These are phyloP conservation scores for Chaetomiaceae sp. DNA, from an alignment of 2,329 filamentous ascomycete species.

Conservation along the genomic window DNA sequence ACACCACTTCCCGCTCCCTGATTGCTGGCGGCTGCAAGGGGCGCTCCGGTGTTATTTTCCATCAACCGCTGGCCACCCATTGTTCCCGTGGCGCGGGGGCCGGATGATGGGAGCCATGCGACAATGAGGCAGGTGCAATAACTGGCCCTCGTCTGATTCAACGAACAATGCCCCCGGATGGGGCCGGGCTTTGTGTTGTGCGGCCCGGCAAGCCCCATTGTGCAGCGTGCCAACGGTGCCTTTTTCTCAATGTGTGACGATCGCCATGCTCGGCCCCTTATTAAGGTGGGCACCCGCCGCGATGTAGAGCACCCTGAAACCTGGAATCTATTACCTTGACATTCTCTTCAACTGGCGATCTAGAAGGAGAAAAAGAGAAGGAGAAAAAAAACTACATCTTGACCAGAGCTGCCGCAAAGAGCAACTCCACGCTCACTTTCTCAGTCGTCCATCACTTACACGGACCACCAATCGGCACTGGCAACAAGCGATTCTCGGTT, in stretches of 20 bases:
- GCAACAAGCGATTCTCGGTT: neutral
- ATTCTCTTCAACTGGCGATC: neutral
- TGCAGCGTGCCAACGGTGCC: neutral
- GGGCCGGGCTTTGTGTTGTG: neutral
- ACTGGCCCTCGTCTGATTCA: slow-evolving; percentile 4
- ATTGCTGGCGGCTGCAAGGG: slow-evolving; percentile 12
- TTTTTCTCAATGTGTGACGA: slow-evolving; percentile 5
- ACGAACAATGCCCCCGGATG: neutral
- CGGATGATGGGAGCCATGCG: slow-evolving; percentile 6
- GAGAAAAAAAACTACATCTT: neutral
- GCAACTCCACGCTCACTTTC: neutral
- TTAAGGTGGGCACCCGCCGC: slow-evolving; percentile 4
- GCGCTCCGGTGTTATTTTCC: slow-evolving; percentile 7
- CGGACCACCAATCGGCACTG: neutral
- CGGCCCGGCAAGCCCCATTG: slow-evolving; percentile 7
- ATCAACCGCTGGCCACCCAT: slow-evolving; percentile 16
- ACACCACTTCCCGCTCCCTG: slow-evolving; percentile 10
- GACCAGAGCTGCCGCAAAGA: no score
- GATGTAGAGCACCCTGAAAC: neutral
- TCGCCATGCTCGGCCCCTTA: slow-evolving; percentile 6
- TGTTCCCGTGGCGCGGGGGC: neutral
- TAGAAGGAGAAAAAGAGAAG: neutral
- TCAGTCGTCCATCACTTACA: neutral
- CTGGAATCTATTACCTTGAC: neutral
- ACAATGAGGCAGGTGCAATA: neutral